A percentile compares a stretch with the other conserved stretches of the same genome.
These are phyloP conservation scores for Collybia sordida DNA, from an alignment of 768 basidiomycete genomes.

Conservation along the genomic window DNA sequence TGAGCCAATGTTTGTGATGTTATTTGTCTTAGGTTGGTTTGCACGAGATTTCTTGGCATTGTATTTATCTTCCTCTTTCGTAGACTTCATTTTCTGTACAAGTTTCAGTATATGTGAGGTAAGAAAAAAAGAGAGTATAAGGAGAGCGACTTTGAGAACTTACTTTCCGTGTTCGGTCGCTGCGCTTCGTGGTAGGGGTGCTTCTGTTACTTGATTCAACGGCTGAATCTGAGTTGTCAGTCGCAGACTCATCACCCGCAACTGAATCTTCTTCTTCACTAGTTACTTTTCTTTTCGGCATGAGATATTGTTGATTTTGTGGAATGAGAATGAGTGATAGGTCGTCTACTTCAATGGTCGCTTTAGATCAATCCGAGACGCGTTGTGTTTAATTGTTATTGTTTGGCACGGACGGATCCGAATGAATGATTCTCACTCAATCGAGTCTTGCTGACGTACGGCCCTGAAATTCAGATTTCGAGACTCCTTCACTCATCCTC, in stretches of 20 bases:
- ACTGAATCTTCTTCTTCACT: slow-evolving; percentile 5
- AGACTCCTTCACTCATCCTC: slow-evolving; percentile 8
- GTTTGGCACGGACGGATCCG: too few species aligned
- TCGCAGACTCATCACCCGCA: neutral
- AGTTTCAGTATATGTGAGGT: slow-evolving; percentile 10
- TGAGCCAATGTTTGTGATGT: neutral
- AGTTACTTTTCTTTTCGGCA: slow-evolving; percentile 27
- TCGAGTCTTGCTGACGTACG: slow-evolving; percentile 23
- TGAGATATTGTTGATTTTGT: slow-evolving; percentile 3
- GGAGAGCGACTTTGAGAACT: too few species aligned
- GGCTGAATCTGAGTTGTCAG: slow-evolving; percentile 6
- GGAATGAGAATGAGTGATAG: neutral
- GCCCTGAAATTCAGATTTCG: slow-evolving; percentile 17
- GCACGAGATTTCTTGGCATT: slow-evolving; percentile 14
- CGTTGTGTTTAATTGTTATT: too few species aligned
- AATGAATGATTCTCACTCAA: slow-evolving; percentile 9
- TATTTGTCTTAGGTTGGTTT: slow-evolving; percentile 36
- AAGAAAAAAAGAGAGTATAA: neutral
- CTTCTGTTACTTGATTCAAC: slow-evolving; percentile 1
- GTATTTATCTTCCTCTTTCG: slow-evolving; percentile 13
- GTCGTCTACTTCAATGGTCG: neutral
- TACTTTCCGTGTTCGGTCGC: slow-evolving; percentile 7
- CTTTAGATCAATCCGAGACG: neutral
- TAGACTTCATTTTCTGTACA: slow-evolving; percentile 5
- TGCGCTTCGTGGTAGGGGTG: slow-evolving; percentile 1